These are phyloP conservation scores for Fusarium brevicatenulatum DNA, from an alignment of 2,329 filamentous ascomycete genomes.

Conservation along the genomic window DNA sequence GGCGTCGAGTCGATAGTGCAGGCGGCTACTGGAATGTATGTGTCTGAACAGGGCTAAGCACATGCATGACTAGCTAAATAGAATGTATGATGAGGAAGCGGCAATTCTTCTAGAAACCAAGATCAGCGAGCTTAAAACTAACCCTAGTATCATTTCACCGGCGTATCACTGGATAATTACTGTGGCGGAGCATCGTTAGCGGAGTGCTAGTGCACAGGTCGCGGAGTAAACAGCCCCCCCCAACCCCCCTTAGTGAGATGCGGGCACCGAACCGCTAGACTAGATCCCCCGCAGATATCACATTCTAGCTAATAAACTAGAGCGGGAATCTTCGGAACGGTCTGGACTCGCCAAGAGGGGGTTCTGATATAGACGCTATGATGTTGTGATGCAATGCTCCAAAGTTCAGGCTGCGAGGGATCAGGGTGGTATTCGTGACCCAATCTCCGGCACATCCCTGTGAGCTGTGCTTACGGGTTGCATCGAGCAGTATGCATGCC, in stretches of 20 bases:
- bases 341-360: not conserved
- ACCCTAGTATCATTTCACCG: not conserved
- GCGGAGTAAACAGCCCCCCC: not conserved
- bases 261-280: not conserved
- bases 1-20: not conserved
- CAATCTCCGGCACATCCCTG: not conserved
- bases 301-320: not conserved
- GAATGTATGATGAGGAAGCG: too few relatives aligned
- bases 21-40: not conserved
- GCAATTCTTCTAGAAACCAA: conserved; percentile 6
- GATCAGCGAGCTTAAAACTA: not conserved
- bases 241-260: not conserved
- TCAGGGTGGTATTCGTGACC: conserved; percentile 14
- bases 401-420: not conserved
- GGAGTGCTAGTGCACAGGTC: not conserved
- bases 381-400: conserved; percentile 9
- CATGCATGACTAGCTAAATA: not conserved
- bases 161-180: not conserved
- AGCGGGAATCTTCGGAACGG: conserved; percentile 17
- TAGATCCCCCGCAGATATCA: conserved; percentile 5
- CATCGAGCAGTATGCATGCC: not conserved
- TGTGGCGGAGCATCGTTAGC: conserved; percentile 1
- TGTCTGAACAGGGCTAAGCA: not conserved
- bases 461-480: not conserved
- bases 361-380: not conserved